These are phyloP conservation scores for Clarkia xantiana DNA, from an alignment of 345 rosid genomes.

Conservation along the genomic window DNA sequence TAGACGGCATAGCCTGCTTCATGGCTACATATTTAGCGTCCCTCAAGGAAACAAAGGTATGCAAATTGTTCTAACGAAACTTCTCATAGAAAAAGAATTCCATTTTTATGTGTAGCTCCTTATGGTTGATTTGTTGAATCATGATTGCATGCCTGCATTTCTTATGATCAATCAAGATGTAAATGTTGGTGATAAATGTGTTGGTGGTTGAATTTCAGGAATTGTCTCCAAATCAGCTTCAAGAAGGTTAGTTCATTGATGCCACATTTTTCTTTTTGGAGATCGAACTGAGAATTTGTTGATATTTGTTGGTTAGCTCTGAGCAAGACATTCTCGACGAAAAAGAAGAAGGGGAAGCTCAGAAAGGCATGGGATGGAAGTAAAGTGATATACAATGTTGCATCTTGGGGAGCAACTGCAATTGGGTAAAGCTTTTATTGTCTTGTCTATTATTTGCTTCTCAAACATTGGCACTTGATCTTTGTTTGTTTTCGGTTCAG, in stretches of 20 bases:
- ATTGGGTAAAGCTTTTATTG: conserved; percentile 41
- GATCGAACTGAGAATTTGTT: conserved; percentile 8
- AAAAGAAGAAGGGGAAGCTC: conserved; percentile 80
- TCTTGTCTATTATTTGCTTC: background rate
- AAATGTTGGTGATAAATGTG: too few species aligned
- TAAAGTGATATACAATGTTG: conserved; percentile 78
- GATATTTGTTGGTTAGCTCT: conserved; percentile 38
- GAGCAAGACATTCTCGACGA: conserved; percentile 71
- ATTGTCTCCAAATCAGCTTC: conserved; percentile 81
- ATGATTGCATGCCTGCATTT: too few species aligned
- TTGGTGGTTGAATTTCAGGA: conserved; percentile 31
- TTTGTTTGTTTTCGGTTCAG: conserved; percentile 23
- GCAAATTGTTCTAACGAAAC: background rate
- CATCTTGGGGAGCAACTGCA: conserved; percentile 98
- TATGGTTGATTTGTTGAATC: too few species aligned
- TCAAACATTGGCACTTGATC: background rate
- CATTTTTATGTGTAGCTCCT: too few species aligned
- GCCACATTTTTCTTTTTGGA: background rate
- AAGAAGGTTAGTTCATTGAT: conserved; percentile 51
- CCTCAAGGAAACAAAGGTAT: conserved; percentile 80
- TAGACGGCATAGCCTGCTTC: conserved; percentile 85
- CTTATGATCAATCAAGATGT: too few species aligned
- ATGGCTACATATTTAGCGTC: conserved; percentile 84
- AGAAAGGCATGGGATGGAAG: conserved; percentile 99
- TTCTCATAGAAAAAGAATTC: too few species aligned